A percentile compares a stretch with the other conserved stretches of the same genome.
These are phyloP conservation scores for Diutina siamensis DNA, from an alignment of 1,139 yeast genomes.

Conservation along the genomic window DNA sequence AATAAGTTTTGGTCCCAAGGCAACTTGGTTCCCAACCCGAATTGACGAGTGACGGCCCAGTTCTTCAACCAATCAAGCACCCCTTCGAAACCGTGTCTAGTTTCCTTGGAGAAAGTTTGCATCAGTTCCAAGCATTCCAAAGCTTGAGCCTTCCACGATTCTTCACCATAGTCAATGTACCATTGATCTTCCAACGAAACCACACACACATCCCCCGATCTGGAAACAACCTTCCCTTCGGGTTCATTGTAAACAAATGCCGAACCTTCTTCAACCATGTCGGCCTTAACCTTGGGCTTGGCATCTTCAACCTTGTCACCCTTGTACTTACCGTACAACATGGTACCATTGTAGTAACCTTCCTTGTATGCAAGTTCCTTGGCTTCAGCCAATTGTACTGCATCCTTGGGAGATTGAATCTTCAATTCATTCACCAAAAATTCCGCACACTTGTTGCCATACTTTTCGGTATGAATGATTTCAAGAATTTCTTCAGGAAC, in stretches of 20 bases:
- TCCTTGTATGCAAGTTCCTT: constrained; percentile 94
- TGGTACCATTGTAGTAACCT: constrained; percentile 84
- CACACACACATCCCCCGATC: constrained; percentile 95
- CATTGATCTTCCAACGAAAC: constrained; percentile 98
- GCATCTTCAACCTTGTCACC: constrained; percentile 91
- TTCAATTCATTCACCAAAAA: constrained; percentile 73
- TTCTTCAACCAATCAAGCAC: constrained; percentile 93
- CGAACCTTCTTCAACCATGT: constrained; percentile 61
- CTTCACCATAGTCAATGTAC: constrained; percentile 98
- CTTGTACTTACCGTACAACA: constrained; percentile 69
- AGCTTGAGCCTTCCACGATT: constrained; percentile 77
- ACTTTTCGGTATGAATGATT: constrained; percentile 68
- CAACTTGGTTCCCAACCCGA: constrained; percentile 88
- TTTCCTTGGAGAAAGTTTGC: constrained; percentile 77
- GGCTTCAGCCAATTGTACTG: constrained; percentile 78
- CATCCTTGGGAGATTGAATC: constrained; percentile 90
- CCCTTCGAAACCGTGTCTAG: constrained; percentile 87
- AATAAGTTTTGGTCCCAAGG: constrained; percentile 97
- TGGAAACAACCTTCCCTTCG: constrained; percentile 76
- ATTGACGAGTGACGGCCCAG: constrained; percentile 98
- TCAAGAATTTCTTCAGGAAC: constrained; percentile 63
- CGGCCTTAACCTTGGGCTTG: constrained; percentile 76
- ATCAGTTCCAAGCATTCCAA: constrained; percentile 65
- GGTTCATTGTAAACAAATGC: constrained; percentile 95
- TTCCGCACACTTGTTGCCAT: constrained; percentile 87